Conservation (phyloP, 768 basidiomycete species). For the Boletus sp. region DNA sequence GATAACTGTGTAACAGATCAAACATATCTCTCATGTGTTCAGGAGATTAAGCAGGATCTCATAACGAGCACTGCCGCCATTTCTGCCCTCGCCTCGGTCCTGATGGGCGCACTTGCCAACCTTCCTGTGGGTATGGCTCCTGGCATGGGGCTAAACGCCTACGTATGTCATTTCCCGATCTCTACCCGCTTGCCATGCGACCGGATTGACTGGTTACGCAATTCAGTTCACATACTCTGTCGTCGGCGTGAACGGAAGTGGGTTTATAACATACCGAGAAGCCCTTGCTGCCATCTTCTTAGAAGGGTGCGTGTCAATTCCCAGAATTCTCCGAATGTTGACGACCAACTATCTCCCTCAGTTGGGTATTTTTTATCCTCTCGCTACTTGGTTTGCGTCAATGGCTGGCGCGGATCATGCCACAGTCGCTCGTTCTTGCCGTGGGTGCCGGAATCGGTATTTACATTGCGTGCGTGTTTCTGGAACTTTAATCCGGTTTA, state of each 20-base stretch:
- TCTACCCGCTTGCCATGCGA: not conserved
- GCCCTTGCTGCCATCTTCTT: constrained; percentile 84
- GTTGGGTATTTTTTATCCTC: constrained; percentile 79
- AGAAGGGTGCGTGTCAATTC: constrained; percentile 60
- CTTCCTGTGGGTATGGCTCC: constrained; percentile 89
- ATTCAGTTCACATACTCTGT: constrained; percentile 80
- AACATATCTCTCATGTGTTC: constrained; percentile 54
- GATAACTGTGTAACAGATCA: constrained; percentile 54
- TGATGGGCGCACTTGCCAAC: constrained; percentile 84
- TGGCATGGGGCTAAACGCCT: constrained; percentile 80
- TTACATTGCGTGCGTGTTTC: constrained; percentile 68
- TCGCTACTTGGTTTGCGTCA: constrained; percentile 82
- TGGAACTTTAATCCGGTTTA: not conserved
- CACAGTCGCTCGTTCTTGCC: constrained; percentile 79
- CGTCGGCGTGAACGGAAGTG: constrained; percentile 77
- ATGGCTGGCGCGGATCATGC: constrained; percentile 87
- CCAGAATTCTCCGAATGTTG: not conserved
- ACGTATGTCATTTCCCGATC: constrained; percentile 43
- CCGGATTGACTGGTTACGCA: not conserved
- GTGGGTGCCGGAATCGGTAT: constrained; percentile 86
- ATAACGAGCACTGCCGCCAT: constrained; percentile 82
- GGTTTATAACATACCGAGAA: constrained; percentile 68
- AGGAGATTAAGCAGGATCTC: constrained; percentile 66
- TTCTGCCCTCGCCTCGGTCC: constrained; percentile 66
- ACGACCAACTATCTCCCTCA: constrained; percentile 22